Percentiles rank a stretch among this genome's conserved stretches.
Conservation (phyloP, 768 basidiomycete genomes). For the Tylopilus intermedius region DNA sequence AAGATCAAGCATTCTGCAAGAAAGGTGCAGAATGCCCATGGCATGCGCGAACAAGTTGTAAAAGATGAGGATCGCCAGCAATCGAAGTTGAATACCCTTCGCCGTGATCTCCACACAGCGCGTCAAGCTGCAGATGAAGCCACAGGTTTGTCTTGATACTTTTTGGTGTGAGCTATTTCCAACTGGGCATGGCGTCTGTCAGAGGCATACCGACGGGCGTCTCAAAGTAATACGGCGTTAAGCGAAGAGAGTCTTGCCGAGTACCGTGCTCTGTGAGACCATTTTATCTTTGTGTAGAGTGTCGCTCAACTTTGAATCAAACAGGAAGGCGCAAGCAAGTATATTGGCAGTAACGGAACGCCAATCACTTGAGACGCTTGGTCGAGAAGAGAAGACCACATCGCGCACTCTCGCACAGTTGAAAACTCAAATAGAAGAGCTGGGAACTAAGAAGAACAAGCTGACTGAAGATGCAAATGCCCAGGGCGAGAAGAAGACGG, state of each 20-base stretch:
- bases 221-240: constrained; percentile 71
- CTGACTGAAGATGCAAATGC: constrained; percentile 49
- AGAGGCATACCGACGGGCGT: constrained; percentile 74
- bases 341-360: constrained; percentile 82
- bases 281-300: neutral
- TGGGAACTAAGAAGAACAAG: constrained; percentile 53
- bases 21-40: constrained; percentile 67
- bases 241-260: constrained; percentile 82
- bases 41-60: constrained; percentile 56
- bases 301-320: constrained; percentile 3
- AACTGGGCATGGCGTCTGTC: constrained; percentile 8
- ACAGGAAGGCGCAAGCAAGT: constrained; percentile 75
- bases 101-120: constrained; percentile 63
- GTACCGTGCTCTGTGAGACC: constrained; percentile 43
- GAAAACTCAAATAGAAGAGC: constrained; percentile 63
- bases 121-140: constrained; percentile 69
- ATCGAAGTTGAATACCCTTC: constrained; percentile 49
- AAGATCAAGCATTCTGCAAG: constrained; percentile 83
- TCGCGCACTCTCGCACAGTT: constrained; percentile 59
- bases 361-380: constrained; percentile 74
- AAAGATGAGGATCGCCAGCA: constrained; percentile 53
- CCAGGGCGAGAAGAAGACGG: constrained; percentile 49
- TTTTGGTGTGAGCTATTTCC: neutral
- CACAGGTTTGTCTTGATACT: constrained; percentile 49
- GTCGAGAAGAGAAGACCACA: constrained; percentile 76